phyloP scores from a whole-genome alignment of 495 filamentous ascomycete genomes.

The Wilcoxina mikolae region DNA sequence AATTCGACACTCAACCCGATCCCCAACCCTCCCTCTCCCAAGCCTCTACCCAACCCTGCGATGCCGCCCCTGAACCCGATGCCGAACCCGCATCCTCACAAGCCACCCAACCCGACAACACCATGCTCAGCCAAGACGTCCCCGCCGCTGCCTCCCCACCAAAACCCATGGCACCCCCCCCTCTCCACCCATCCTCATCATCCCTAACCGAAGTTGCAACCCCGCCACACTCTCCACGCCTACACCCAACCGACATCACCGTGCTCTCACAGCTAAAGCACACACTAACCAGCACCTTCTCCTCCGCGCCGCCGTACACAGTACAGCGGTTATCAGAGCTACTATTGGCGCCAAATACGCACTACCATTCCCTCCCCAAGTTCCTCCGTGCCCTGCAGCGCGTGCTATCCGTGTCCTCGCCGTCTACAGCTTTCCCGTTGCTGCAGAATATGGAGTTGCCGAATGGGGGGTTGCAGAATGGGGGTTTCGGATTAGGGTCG shows the following conservation, averaged over 20 bases:
- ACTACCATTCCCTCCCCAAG: constrained; percentile 65
- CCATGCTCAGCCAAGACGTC: no score
- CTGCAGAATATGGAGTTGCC: constrained; percentile 20
- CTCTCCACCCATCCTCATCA: background rate
- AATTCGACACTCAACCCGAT: constrained; percentile 12
- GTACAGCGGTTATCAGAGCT: constrained; percentile 88
- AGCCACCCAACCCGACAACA: no score
- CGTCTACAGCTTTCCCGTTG: constrained; percentile 66
- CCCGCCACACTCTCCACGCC: constrained; percentile 25
- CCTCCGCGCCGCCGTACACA: constrained; percentile 70
- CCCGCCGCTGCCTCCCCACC: no score
- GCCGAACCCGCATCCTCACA: constrained; percentile 33
- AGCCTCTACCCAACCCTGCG: constrained; percentile 33
- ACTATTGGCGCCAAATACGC: constrained; percentile 55
- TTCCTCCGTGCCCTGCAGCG: constrained; percentile 87
- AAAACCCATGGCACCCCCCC: background rate
- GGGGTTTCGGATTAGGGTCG: constrained; percentile 41
- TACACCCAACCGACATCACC: constrained; percentile 49
- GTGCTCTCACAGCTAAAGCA: constrained; percentile 52
- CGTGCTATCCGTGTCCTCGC: constrained; percentile 79
- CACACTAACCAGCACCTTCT: constrained; percentile 54
- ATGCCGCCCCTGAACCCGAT: background rate
- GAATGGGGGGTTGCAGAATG: constrained; percentile 10
- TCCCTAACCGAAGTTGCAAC: constrained; percentile 14
- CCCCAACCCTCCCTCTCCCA: constrained; percentile 32